phyloP scores from a whole-genome alignment of 805 yeast species.

The Debaryomyces tyrocola region DNA sequence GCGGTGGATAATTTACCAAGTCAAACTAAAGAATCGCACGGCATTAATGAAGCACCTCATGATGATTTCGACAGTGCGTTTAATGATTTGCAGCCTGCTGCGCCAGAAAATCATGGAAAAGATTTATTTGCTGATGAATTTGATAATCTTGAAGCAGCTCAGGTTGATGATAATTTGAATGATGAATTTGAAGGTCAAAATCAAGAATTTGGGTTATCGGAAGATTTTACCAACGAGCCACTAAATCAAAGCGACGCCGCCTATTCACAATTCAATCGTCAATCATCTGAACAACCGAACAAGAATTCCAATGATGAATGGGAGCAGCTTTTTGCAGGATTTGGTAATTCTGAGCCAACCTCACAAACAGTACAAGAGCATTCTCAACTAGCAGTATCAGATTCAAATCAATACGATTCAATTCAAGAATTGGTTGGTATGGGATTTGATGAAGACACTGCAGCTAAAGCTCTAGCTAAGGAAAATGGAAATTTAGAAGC shows the following conservation, averaged over 20 bases:
- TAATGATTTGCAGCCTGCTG: slow-evolving; percentile 38
- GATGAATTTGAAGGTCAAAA: slow-evolving; percentile 28
- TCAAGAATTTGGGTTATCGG: slow-evolving; percentile 22
- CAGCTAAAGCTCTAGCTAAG: slow-evolving; percentile 64
- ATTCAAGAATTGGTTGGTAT: slow-evolving; percentile 80
- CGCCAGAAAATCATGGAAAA: slow-evolving; percentile 15
- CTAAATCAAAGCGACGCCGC: slow-evolving; percentile 1
- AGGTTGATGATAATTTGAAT: slow-evolving; percentile 24
- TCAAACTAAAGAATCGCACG: slow-evolving; percentile 11
- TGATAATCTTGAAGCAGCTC: slow-evolving; percentile 36
- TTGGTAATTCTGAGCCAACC: slow-evolving; percentile 50
- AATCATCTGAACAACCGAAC: not conserved
- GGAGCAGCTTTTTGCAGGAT: slow-evolving; percentile 92
- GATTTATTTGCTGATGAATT: slow-evolving; percentile 41
- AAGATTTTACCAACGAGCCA: slow-evolving; percentile 31
- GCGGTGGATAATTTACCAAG: slow-evolving; percentile 31
- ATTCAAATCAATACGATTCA: slow-evolving; percentile 51
- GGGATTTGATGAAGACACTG: slow-evolving; percentile 77
- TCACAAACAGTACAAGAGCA: not conserved
- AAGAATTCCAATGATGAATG: slow-evolving; percentile 64
- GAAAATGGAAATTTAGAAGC: slow-evolving; percentile 76
- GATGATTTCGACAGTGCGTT: slow-evolving; percentile 39
- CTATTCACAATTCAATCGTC: not conserved
- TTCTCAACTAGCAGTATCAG: not conserved
- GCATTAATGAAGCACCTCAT: slow-evolving; percentile 2